Conservation (phyloP, 2,329 filamentous ascomycete species). For the Acarospora socialis region DNA sequence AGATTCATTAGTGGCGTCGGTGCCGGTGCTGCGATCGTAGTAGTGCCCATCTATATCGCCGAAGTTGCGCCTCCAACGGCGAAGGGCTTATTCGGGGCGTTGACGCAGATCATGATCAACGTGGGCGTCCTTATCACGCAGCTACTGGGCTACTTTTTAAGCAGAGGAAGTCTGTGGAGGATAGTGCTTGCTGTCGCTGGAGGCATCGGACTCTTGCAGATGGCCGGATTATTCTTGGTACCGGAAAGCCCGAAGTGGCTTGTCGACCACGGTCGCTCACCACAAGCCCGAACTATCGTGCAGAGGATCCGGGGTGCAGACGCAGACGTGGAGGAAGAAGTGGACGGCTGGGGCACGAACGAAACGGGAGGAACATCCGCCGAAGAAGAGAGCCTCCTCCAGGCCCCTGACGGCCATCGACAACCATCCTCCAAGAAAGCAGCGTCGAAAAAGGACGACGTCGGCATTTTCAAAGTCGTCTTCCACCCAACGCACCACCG, state of each 20-base stretch:
- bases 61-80: slow-evolving; percentile 67
- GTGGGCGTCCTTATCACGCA: slow-evolving; percentile 76
- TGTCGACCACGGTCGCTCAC: slow-evolving; percentile 47
- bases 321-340: slow-evolving; percentile 59
- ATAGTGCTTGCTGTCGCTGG: slow-evolving; percentile 65
- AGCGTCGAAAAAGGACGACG: slow-evolving; percentile 21
- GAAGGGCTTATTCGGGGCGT: slow-evolving; percentile 61
- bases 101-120: slow-evolving; percentile 91
- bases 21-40: slow-evolving; percentile 78
- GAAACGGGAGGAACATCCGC: too few species aligned
- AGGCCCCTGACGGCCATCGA: slow-evolving; percentile 14
- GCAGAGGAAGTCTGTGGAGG: slow-evolving; percentile 65
- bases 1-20: slow-evolving; percentile 69
- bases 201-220: slow-evolving; percentile 52
- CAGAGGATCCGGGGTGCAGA: slow-evolving; percentile 60
- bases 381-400: slow-evolving; percentile 60
- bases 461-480: slow-evolving; percentile 52
- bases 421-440: slow-evolving; percentile 17
- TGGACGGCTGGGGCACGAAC: slow-evolving; percentile 42
- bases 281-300: slow-evolving; percentile 51
- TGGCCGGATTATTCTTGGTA: slow-evolving; percentile 56
- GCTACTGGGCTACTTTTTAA: slow-evolving; percentile 74
- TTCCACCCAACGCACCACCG: slow-evolving; percentile 53
- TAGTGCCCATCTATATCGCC: slow-evolving; percentile 87
- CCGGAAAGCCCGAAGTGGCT: slow-evolving; percentile 84